Evolutionary conservation across 192 early-diverging fungal species (phyloP), one percentile per base, ranked within the genome.

Genomic region (Coemansia sp.): DNA sequence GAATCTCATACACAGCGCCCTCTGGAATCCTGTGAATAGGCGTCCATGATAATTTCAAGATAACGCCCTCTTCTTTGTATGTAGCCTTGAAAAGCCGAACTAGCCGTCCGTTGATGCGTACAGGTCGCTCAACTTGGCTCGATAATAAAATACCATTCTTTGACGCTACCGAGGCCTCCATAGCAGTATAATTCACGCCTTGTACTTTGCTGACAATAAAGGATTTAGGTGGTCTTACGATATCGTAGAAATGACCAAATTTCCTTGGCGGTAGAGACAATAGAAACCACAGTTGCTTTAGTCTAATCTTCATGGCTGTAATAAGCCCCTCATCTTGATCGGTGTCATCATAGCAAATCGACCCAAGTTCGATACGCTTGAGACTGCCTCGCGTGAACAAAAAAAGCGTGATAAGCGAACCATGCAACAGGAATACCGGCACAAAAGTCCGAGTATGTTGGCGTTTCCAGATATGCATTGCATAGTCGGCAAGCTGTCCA

Each of bases 361-460:
- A 26, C 10, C 62, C 62, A 16, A 63, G 46, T 5, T 5, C 19
- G 4, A 48, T 26, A 16, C 43, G 43, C 43, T 45, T 15, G 43
- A 12, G 13, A 12, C 43, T 21, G 19, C 9, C 22, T 10, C 63
- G 69, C 0, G 62, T 64, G 59, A 71, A 65, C 10, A 71, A 41
- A 16, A 65, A 39, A 2, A 71, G 21, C 8, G 46, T 19, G 7
- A 65, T n/a, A 9, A 41, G 6, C 21, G 13, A n/a, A 8, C 63
- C 69, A 26, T 61, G 62, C 21, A 71, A 47, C 1, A 71, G 21
- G 2, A 71, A 40, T 0, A 71, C 36, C 10, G 69, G 69, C 6
- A 71, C 63, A 54, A 71, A 71, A 0, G 57, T 65, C 8, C 69
- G 69, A 13, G 59, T 51, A 1, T 47, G 67, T 41, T 69, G 67